Base-by-base conservation (phyloP, 768 basidiomycete genomes). In the Russula earlei region DNA sequence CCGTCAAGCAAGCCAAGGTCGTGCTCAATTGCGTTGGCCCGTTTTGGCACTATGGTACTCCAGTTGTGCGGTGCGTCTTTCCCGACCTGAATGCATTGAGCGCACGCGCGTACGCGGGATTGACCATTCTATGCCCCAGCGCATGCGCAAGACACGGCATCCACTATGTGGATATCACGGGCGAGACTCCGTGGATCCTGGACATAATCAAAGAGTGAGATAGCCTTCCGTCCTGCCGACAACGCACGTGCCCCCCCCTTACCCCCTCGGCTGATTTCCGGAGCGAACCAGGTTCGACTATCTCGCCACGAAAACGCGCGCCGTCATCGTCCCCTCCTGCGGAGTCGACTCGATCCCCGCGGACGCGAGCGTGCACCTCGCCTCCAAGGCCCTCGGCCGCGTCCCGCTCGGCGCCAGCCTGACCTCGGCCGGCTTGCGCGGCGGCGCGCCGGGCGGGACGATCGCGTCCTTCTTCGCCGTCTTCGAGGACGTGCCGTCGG, bases 151-250 rank as follows among this genome's bases (percentile, higher is more conserved):
- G 71, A 34, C 72, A 85, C 55, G 84, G 87, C 5, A 77, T 80
- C 7, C 90, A 94, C 68, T 95, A 95, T 66, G 82, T 91, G 25
- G 94, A 97, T 68, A 72, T 93, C 33, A 81, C 85, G 2, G 85
- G 87, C 8, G 91, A 94, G 67, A 69, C 76, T 0, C 70, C 73
- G 3, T 92, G 84, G 81, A 76, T 86, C 44, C 71, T 70, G 58
- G 70, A 80, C 14, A 83, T 90, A 48, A 80, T 89, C 45, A 33
- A 70, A 27, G 66, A 77, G 85, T 82, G 61, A 63, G 81, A 71
- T 20, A n/a, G 10, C 29, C 29, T 4, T 10, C 29, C 29, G 29
- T 31, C 10, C 29, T 31, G 5, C 29, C 29, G 10, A 7, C 29
- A 10, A 31, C 29, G 3, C 10, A 7, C 29, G 29, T n/a, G n/a